phyloP scores from a whole-genome alignment of 75 land plant species.

The Selaginella moellendorffii region DNA sequence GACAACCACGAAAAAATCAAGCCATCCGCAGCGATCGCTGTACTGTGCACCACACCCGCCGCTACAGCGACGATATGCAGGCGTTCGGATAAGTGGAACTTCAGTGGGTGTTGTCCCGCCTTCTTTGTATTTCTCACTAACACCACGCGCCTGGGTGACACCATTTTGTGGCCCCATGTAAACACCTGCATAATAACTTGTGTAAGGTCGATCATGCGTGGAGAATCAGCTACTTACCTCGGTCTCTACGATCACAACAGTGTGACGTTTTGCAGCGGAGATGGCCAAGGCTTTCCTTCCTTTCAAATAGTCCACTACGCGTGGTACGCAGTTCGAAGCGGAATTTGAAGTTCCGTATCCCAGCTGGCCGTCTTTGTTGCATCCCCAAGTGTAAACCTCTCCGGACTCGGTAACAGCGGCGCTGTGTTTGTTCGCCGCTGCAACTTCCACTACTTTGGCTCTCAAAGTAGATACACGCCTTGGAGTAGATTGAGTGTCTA shows the following conservation, averaged over 20 bases:
- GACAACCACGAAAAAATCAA: conserved; percentile 79
- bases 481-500: conserved; percentile 92
- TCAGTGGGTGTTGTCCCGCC: conserved; percentile 42
- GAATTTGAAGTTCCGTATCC: conserved; percentile 99
- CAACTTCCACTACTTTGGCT: conserved; percentile 60
- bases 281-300: conserved; percentile 48
- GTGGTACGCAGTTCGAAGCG: conserved; percentile 84
- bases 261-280: conserved; percentile 85
- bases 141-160: conserved; percentile 66
- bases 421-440: conserved; percentile 94
- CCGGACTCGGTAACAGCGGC: conserved; percentile 84
- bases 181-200: conserved; percentile 35
- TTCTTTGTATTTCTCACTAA: conserved; percentile 65
- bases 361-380: conserved; percentile 88
- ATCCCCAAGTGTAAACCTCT: conserved; percentile 96
- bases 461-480: conserved; percentile 65
- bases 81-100: conserved; percentile 58
- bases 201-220: not conserved
- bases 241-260: conserved; percentile 80
- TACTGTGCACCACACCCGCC: conserved; percentile 81
- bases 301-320: conserved; percentile 74
- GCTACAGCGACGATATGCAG: conserved; percentile 68
- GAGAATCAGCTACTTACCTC: conserved; percentile 57
- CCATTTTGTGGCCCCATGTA: conserved; percentile 94
- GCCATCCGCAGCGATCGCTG: conserved; percentile 86